Conservation (phyloP, 768 basidiomycete genomes). For the Mycena olivaceomarginata region DNA sequence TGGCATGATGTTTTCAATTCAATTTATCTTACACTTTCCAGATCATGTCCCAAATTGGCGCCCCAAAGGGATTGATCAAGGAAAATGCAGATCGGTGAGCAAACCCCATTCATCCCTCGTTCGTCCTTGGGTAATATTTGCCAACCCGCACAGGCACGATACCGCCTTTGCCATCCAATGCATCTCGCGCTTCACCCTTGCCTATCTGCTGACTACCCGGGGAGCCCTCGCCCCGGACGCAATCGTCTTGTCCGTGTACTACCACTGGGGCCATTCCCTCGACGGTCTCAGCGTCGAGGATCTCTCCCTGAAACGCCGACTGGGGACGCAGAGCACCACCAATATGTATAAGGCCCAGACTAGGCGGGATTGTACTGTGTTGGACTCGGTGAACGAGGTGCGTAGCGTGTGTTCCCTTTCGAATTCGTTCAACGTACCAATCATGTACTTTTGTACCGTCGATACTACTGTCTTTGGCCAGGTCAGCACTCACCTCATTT, state of each 20-base stretch:
- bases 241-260: neutral
- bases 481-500: neutral
- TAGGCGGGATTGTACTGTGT: neutral
- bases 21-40: neutral
- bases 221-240: conserved; percentile 19
- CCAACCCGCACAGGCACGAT: neutral
- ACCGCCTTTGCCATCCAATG: conserved; percentile 7
- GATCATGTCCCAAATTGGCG: conserved; percentile 21
- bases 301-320: neutral
- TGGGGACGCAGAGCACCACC: neutral
- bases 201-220: conserved; percentile 11
- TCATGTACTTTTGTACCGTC: neutral
- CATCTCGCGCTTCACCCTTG: conserved; percentile 26
- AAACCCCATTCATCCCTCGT: too few relatives aligned
- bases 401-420: neutral
- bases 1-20: too few relatives aligned
- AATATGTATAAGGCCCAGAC: neutral
- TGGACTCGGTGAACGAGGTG: neutral
- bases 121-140: too few relatives aligned
- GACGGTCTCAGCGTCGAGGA: conserved; percentile 18
- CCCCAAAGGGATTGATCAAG: neutral
- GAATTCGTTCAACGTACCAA: too few relatives aligned
- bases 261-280: conserved; percentile 5
- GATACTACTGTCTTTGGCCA: conserved; percentile 1
- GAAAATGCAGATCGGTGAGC: conserved; percentile 5